Evolutionary conservation across 345 rosid species (phyloP), one percentile per base, ranked within the genome.

Genomic region (Rubroshorea leprosula): DNA sequence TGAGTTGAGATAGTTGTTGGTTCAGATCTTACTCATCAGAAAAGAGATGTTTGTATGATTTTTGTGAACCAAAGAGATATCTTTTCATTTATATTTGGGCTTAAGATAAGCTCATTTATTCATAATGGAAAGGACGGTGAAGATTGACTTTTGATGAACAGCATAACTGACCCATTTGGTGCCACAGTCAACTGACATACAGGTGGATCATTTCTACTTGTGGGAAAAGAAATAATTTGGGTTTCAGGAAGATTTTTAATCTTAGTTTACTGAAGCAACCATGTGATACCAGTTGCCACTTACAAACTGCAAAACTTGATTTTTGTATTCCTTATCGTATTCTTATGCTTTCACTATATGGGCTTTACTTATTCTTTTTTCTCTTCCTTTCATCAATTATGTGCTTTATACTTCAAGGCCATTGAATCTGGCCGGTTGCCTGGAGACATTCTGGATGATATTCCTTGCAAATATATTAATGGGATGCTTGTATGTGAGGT

Each of bases 351-450:
- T 35, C 1, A 13, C 2, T 17, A 2, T 35, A 19, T n/a, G n/a
- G 27, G 15, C 38, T 24, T 9, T 47, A 6, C 58, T 63, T 16
- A 54, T 50, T 22, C 11, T 31, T 51, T 35, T 35, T 6, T 5
- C 22, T 43, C 41, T 25, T 52, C 23, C 25, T 17, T 7, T 54
- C 11, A 8, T 14, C 24, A 26, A 43, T 46, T 53, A 12, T 66
- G 27, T 46, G 4, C 12, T 13, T 24, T 55, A 18, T 46, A 46
- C 67, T 48, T 67, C 65, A 26, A 94, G 99, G 97, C 93, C 56
- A 80, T 94, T 76, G 97, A 90, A 59, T 86, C 87, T 70, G 97
- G 97, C 16, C 78, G 77, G 69, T 76, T 94, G 62, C 99, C 96
- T 56, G 82, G 85, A 64, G 97, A 90, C 71, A 60, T 83, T 69